A percentile compares a stretch with the other conserved stretches of the same genome.
Conservation (phyloP, 768 basidiomycete genomes). For the Trichaptum fuscoviolaceum region DNA sequence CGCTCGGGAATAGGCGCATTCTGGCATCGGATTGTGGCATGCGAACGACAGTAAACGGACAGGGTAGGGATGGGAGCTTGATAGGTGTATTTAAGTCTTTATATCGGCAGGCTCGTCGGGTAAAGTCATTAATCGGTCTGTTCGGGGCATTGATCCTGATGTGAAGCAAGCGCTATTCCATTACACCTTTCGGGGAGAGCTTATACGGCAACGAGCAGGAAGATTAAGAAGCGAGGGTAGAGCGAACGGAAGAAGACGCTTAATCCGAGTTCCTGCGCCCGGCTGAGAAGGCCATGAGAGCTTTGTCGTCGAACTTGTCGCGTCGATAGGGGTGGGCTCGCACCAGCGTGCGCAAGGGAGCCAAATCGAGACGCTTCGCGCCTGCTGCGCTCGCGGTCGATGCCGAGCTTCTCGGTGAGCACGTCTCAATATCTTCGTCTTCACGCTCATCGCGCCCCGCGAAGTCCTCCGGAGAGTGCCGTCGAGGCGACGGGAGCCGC, state of each 20-base stretch:
- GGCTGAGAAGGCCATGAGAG: constrained; percentile 25
- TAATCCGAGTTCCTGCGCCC: background rate
- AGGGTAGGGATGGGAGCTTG: background rate
- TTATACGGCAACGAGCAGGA: background rate
- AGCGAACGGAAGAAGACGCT: background rate
- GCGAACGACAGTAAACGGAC: background rate
- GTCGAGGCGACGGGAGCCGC: constrained; percentile 27
- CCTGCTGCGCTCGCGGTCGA: constrained; percentile 10
- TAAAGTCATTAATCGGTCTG: background rate
- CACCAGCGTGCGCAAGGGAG: constrained; percentile 51
- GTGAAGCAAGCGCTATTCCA: background rate
- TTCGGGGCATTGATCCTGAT: background rate
- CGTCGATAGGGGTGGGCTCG: constrained; percentile 54
- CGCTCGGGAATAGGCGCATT: background rate
- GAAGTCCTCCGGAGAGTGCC: constrained; percentile 25
- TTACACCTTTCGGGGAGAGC: constrained; percentile 1
- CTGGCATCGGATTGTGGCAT: background rate
- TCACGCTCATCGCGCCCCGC: constrained; percentile 24
- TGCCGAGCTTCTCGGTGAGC: constrained; percentile 15
- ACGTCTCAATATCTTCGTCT: constrained; percentile 20
- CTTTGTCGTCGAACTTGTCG: constrained; percentile 57
- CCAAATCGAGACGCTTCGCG: constrained; percentile 36
- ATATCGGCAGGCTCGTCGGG: background rate
- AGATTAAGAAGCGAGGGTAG: background rate
- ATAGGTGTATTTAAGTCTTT: background rate